A percentile compares a stretch with the other conserved stretches of the same genome.
Evolutionary conservation across 2,329 filamentous ascomycete species (phyloP).

Genomic region (Ceratocystis eucalypticola): DNA sequence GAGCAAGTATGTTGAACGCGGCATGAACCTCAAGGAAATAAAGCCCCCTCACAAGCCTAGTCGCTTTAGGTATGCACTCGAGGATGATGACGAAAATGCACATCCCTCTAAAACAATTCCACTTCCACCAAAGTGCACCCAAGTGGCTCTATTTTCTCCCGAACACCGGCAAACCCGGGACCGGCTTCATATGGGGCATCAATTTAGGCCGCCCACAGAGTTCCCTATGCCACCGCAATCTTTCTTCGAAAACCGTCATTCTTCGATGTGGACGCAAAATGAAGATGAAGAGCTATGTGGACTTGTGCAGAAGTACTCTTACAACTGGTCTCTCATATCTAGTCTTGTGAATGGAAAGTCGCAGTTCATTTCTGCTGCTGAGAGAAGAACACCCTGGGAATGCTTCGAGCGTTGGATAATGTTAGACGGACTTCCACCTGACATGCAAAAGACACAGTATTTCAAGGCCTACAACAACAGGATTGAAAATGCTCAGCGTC

Average conservation of each 20-base stretch:
- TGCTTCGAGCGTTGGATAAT: constrained; percentile 96
- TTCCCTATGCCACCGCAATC: constrained; percentile 76
- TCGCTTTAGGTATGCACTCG: constrained; percentile 67
- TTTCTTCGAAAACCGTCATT: constrained; percentile 76
- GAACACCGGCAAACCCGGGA: constrained; percentile 85
- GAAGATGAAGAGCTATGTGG: constrained; percentile 83
- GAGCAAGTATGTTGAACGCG: constrained; percentile 74
- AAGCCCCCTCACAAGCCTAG: constrained; percentile 62
- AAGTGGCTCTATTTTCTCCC: constrained; percentile 77
- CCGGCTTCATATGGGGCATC: constrained; percentile 76
- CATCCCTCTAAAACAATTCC: constrained; percentile 26
- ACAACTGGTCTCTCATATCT: constrained; percentile 95
- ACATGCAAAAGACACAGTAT: constrained; percentile 92
- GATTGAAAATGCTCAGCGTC: constrained; percentile 45
- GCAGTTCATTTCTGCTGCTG: constrained; percentile 67
- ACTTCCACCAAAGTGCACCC: constrained; percentile 53
- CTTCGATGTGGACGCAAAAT: constrained; percentile 80
- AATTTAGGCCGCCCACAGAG: constrained; percentile 86
- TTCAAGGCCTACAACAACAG: constrained; percentile 60
- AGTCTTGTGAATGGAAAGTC: constrained; percentile 63
- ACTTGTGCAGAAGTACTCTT: constrained; percentile 81
- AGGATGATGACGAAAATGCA: constrained; percentile 46
- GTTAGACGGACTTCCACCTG: constrained; percentile 75
- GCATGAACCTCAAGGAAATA: constrained; percentile 54
- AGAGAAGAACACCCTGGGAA: constrained; percentile 91